These are phyloP conservation scores for Talaromyces sp. DNA, from an alignment of 2,329 filamentous ascomycete species.

Conservation along the genomic window DNA sequence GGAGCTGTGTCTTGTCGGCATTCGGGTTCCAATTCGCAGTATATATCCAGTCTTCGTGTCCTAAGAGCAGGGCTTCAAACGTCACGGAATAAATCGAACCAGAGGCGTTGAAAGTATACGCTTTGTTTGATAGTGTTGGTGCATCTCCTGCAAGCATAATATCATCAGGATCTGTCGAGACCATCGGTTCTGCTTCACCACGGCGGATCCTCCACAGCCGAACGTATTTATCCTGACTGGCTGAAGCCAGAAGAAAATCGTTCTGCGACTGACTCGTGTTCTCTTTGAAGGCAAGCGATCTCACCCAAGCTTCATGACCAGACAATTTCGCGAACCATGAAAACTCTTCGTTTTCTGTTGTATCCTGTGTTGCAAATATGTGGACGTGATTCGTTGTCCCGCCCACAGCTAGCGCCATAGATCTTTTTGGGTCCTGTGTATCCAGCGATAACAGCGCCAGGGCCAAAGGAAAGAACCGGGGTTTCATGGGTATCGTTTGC, in stretches of 20 bases:
- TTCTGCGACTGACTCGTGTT: slow-evolving; percentile 53
- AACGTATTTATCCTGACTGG: slow-evolving; percentile 96
- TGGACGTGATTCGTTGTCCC: slow-evolving; percentile 82
- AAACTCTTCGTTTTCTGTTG: slow-evolving; percentile 49
- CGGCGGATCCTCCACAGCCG: slow-evolving; percentile 83
- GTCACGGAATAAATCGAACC: slow-evolving; percentile 70
- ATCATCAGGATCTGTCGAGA: slow-evolving; percentile 33
- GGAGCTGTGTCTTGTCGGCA: slow-evolving; percentile 60
- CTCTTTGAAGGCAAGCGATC: slow-evolving; percentile 72
- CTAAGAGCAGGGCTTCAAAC: slow-evolving; percentile 88
- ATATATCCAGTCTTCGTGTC: slow-evolving; percentile 98
- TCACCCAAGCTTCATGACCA: slow-evolving; percentile 93
- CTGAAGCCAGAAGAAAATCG: slow-evolving; percentile 81
- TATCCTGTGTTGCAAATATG: slow-evolving; percentile 61
- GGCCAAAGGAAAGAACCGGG: slow-evolving; percentile 77
- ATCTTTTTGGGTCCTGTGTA: slow-evolving; percentile 40
- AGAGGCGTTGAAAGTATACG: slow-evolving; percentile 65
- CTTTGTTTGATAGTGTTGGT: slow-evolving; percentile 81
- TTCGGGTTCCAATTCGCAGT: slow-evolving; percentile 69
- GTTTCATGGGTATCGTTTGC: slow-evolving; percentile 68
- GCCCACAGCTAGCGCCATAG: slow-evolving; percentile 70
- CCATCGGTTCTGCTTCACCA: slow-evolving; percentile 60
- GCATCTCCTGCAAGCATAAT: slow-evolving; percentile 43
- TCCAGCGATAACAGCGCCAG: slow-evolving; percentile 64
- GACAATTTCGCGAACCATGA: slow-evolving; percentile 69